phyloP scores from a whole-genome alignment of 371 early-diverging fungal genomes.

The Mortierella sp. region DNA sequence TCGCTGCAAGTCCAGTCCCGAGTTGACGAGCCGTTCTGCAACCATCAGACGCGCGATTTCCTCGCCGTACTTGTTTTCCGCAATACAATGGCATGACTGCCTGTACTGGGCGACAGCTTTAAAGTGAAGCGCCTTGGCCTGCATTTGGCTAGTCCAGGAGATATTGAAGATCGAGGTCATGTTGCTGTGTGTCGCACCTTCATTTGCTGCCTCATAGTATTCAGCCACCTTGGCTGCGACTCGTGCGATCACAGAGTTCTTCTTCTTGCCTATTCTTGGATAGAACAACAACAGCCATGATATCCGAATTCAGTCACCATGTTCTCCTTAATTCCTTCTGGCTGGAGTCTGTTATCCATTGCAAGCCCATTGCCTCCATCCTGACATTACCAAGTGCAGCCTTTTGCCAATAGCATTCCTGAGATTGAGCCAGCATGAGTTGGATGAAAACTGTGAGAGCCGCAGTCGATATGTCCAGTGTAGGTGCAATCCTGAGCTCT shows the following conservation, averaged over 20 bases:
- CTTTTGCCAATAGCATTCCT: conserved; percentile 88
- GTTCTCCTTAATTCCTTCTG: background rate
- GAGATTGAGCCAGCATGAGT: conserved; percentile 90
- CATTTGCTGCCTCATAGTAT: conserved; percentile 74
- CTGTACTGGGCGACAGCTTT: conserved; percentile 81
- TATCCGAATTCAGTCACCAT: background rate
- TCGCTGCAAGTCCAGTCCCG: conserved; percentile 54
- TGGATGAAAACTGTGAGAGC: conserved; percentile 72
- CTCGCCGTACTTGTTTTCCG: conserved; percentile 83
- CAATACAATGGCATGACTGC: conserved; percentile 75
- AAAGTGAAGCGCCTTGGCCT: conserved; percentile 77
- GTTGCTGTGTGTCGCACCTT: conserved; percentile 67
- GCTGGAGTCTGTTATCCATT: too few species aligned
- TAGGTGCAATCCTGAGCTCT: conserved; percentile 65
- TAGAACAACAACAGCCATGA: background rate
- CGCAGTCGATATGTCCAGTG: conserved; percentile 66
- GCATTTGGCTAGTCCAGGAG: conserved; percentile 72
- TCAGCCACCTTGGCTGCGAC: conserved; percentile 79
- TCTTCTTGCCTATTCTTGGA: conserved; percentile 69
- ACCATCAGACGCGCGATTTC: conserved; percentile 79
- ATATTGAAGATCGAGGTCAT: conserved; percentile 56
- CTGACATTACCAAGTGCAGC: conserved; percentile 63
- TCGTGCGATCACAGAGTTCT: conserved; percentile 78
- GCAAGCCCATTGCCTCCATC: background rate
- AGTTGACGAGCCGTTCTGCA: conserved; percentile 64